Base-by-base conservation (phyloP, 2,329 filamentous ascomycete genomes). In the Fragosphaeria purpurea region DNA sequence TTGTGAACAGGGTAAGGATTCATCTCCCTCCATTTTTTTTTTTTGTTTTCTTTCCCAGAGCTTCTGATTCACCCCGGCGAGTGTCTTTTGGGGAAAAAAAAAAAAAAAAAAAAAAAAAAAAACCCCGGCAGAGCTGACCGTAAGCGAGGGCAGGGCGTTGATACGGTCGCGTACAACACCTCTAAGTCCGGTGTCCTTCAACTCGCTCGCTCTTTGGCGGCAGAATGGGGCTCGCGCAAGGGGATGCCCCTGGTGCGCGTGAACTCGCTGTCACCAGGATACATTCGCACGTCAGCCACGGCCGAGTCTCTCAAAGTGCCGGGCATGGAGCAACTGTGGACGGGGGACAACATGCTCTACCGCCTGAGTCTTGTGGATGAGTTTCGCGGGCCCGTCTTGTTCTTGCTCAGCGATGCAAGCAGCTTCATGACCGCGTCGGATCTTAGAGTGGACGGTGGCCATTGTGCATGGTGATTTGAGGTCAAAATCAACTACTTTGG, bases 121-220 rank as follows among this genome's bases (percentile, higher is more conserved):
- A n/a, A n/a, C n/a, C n/a, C n/a, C n/a, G n/a, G n/a, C n/a, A n/a
- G n/a, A n/a, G n/a, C n/a, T n/a, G n/a, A n/a, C n/a, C n/a, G n/a
- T n/a, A n/a, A n/a, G n/a, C n/a, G n/a, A n/a, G n/a, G n/a, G n/a
- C n/a, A n/a, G n/a, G n/a, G 47, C 33, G 82, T 86, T 65, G 85
- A 85, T 60, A 71, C 85, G 37, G 81, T 76, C 3, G 79, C 74
- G 10, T 70, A 86, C 22, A 68, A 85, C 49, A 72, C 72, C n/a
- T 82, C 81, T 67, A 79, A 85, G 60, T 82, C 83, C n/a, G 82
- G 82, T 0, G 72, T 86, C 56, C 85, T 77, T 0, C 80, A 86
- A 1, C 81, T 82, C 0, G 82, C 81, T 1, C 86, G 86, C 56
- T 76, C 82, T 2, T 79, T 82, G 4, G 72, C 76, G 0, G 74